A percentile compares a stretch with the other conserved stretches of the same genome.
These are phyloP conservation scores for Trichoderma parareesei DNA, from an alignment of 495 filamentous ascomycete species.

Conservation along the genomic window DNA sequence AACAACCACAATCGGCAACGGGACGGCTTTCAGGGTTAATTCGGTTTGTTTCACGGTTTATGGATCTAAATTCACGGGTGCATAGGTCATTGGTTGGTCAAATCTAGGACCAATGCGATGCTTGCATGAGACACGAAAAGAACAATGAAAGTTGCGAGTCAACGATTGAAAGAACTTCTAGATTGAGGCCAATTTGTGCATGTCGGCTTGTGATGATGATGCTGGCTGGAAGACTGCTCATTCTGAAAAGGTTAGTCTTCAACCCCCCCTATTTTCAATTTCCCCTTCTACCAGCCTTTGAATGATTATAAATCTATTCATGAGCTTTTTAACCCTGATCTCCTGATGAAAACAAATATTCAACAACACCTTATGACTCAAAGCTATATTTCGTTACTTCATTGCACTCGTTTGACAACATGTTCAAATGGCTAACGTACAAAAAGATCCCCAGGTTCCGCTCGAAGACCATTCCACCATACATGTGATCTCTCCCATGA, in stretches of 20 bases:
- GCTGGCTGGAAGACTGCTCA: neutral
- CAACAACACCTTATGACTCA: constrained; percentile 42
- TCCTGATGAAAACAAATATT: constrained; percentile 35
- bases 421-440: constrained; percentile 28
- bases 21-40: constrained; percentile 17
- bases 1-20: constrained; percentile 21
- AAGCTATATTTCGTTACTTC: constrained; percentile 15
- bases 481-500: neutral
- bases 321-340: constrained; percentile 53
- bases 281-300: constrained; percentile 23
- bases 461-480: neutral
- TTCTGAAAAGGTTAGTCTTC: constrained; percentile 35
- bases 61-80: constrained; percentile 28
- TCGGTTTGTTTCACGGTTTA: constrained; percentile 28
- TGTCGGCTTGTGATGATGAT: constrained; percentile 7
- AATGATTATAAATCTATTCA: constrained; percentile 44
- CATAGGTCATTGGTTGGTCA: constrained; percentile 39
- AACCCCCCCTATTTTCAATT: constrained; percentile 13
- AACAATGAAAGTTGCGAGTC: constrained; percentile 4
- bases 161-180: neutral
- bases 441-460: neutral
- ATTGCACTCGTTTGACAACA: constrained; percentile 10
- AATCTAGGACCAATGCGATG: constrained; percentile 18
- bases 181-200: neutral
- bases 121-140: constrained; percentile 13